phyloP scores from a whole-genome alignment of 495 filamentous ascomycete species.

The Aspergillus affinis region DNA sequence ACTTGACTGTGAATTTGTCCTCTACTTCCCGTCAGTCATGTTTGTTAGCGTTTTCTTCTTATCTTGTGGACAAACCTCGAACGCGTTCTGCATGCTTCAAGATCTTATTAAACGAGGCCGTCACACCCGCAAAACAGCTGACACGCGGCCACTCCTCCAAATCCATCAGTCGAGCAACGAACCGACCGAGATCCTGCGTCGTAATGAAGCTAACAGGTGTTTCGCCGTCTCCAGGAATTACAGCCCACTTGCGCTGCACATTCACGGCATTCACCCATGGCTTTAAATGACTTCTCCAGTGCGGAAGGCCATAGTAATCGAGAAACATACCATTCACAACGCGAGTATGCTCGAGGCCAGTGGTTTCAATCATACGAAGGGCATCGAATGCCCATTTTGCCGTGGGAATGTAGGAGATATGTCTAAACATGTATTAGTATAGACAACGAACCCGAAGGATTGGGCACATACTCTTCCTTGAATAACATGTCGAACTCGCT shows the following conservation, averaged over 20 bases:
- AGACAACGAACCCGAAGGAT: background rate
- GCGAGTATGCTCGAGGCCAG: slow-evolving; percentile 36
- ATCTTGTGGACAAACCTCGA: slow-evolving; percentile 13
- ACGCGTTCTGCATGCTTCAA: slow-evolving; percentile 33
- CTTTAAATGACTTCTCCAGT: slow-evolving; percentile 25
- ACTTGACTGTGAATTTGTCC: slow-evolving; percentile 37
- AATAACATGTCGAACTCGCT: slow-evolving; percentile 22
- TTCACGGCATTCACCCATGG: slow-evolving; percentile 33
- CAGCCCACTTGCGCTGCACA: slow-evolving; percentile 32
- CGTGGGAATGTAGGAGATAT: background rate
- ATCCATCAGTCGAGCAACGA: slow-evolving; percentile 36
- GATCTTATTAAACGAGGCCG: slow-evolving; percentile 33
- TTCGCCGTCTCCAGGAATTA: slow-evolving; percentile 40
- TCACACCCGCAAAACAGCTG: slow-evolving; percentile 30
- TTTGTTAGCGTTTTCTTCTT: background rate
- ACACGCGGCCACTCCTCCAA: slow-evolving; percentile 30
- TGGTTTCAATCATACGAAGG: background rate
- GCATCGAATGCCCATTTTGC: slow-evolving; percentile 8
- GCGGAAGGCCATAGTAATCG: slow-evolving; percentile 40
- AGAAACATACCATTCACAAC: slow-evolving; percentile 40
- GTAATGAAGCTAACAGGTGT: slow-evolving; percentile 35
- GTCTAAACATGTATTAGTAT: background rate
- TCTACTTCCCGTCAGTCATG: background rate
- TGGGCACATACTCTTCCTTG: slow-evolving; percentile 7
- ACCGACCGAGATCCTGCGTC: slow-evolving; percentile 41